These are phyloP conservation scores for Phialocephala subalpina DNA, from an alignment of 2,329 filamentous ascomycete species.

Conservation along the genomic window DNA sequence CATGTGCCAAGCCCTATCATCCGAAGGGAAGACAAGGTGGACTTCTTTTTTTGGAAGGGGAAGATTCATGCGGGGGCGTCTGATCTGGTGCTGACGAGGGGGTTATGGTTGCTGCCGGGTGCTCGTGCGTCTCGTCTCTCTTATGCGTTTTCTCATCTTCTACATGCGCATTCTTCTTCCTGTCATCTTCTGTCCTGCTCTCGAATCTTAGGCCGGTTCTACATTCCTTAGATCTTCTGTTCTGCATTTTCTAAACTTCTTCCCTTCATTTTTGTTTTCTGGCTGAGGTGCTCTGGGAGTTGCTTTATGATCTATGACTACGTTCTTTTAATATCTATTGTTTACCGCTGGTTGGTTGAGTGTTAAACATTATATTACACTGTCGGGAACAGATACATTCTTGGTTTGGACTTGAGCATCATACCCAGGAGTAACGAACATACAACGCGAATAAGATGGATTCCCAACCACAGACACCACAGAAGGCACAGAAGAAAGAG, in stretches of 20 bases:
- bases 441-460: conserved; percentile 9
- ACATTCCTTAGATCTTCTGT: background rate
- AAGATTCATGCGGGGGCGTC: conserved; percentile 1
- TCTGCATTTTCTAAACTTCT: background rate
- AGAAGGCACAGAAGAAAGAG: conserved; percentile 17
- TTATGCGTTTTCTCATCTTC: background rate
- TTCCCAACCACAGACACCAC: conserved; percentile 12
- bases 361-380: background rate
- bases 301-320: conserved; percentile 8
- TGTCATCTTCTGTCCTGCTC: too few relatives aligned
- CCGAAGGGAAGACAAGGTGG: background rate
- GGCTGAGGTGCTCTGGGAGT: background rate
- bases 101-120: too few relatives aligned
- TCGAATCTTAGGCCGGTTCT: background rate
- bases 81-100: too few relatives aligned
- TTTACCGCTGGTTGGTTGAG: background rate
- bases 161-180: background rate
- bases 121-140: background rate
- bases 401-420: background rate
- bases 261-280: conserved; percentile 11
- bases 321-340: conserved; percentile 6
- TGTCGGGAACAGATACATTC: conserved; percentile 7
- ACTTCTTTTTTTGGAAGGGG: background rate
- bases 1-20: background rate
- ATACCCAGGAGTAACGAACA: conserved; percentile 7